A percentile compares a stretch with the other conserved stretches of the same genome.
Conservation (phyloP, 768 basidiomycete genomes). For the Boletus pseudo-olivaceus region DNA sequence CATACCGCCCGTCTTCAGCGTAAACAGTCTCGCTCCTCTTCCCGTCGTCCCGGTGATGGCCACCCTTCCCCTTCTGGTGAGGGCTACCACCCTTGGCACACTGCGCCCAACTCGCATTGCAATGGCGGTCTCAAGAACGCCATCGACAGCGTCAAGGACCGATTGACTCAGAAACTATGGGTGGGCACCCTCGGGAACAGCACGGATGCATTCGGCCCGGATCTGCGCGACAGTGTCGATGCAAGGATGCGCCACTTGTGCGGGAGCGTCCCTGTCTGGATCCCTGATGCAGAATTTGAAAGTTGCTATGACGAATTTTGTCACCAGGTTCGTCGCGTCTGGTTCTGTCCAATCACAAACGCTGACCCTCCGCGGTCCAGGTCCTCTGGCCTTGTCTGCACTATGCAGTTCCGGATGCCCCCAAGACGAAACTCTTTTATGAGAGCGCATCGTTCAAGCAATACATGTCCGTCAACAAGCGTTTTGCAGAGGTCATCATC, state of each 20-base stretch:
- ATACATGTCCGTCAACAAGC: slow-evolving; percentile 86
- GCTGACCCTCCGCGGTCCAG: slow-evolving; percentile 19
- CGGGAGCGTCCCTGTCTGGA: slow-evolving; percentile 65
- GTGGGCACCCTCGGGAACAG: slow-evolving; percentile 74
- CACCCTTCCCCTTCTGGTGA: slow-evolving; percentile 31
- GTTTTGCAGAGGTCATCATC: slow-evolving; percentile 84
- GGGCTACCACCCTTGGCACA: slow-evolving; percentile 38
- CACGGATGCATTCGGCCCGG: slow-evolving; percentile 61
- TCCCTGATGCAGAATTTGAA: slow-evolving; percentile 74
- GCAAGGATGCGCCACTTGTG: slow-evolving; percentile 40
- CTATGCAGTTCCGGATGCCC: slow-evolving; percentile 83
- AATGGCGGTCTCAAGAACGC: slow-evolving; percentile 87
- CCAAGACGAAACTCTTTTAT: slow-evolving; percentile 78
- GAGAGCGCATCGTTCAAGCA: slow-evolving; percentile 79
- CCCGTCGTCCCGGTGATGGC: slow-evolving; percentile 37
- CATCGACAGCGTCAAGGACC: slow-evolving; percentile 57
- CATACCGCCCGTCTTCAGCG: slow-evolving; percentile 43
- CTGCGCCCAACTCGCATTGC: slow-evolving; percentile 64
- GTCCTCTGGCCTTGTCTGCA: slow-evolving; percentile 88
- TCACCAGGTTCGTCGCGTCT: slow-evolving; percentile 54
- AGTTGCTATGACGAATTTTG: slow-evolving; percentile 85
- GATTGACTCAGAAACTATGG: slow-evolving; percentile 52
- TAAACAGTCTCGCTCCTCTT: slow-evolving; percentile 51
- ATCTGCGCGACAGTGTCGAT: slow-evolving; percentile 55
- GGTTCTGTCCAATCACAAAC: slow-evolving; percentile 10